Base-by-base conservation (phyloP, 2,329 filamentous ascomycete species). In the Chaetomium sp. region DNA sequence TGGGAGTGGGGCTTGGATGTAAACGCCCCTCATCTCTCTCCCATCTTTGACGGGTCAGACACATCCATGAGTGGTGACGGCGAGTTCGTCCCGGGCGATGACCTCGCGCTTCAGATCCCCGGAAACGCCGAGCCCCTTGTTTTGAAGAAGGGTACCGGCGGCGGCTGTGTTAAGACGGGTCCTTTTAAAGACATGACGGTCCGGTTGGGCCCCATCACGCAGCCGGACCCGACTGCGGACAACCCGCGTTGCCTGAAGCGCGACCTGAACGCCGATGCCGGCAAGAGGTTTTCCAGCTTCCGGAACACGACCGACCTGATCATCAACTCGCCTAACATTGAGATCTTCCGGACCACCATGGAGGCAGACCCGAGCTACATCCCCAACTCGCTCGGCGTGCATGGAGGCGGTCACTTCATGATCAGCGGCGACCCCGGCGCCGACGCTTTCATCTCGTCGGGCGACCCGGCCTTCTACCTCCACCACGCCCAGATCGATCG, bases 161-260 rank as follows among this genome's bases (percentile, higher is more conserved):
- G 70, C 35, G 70, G 70, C 27, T 72, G 70, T 47, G 66, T 72
- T 10, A 49, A 38, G 10, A 56, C 60, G 12, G 70, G 70, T 2
- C 70, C 70, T n/a, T 71, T 72, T 16, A 69, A 70, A 33, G 77
- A 78, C 70, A 76, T 78, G 69, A 75, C 72, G 0, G 74, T 79
- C 21, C 78, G 76, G 67, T 70, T 81, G 42, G 78, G 78, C 0
- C 77, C 78, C 7, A 73, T 76, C 57, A 71, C 71, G 33, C 69
- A 70, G 29, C 58, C 54, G 70, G 70, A 19, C 3, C 56, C 8
- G 64, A 75, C 62, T 68, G 72, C 69, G 38, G 76, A 78, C 62
- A 78, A 81, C 67, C 78, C 79, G n/a, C 76, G 80, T 27, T 79
- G 79, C 66, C 70, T 82, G 56, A 78, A 77, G 70, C 75, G 78